Percentiles rank a stretch among this genome's conserved stretches.
Conservation (phyloP, 306 rosid species). For the Acacia confusa region DNA sequence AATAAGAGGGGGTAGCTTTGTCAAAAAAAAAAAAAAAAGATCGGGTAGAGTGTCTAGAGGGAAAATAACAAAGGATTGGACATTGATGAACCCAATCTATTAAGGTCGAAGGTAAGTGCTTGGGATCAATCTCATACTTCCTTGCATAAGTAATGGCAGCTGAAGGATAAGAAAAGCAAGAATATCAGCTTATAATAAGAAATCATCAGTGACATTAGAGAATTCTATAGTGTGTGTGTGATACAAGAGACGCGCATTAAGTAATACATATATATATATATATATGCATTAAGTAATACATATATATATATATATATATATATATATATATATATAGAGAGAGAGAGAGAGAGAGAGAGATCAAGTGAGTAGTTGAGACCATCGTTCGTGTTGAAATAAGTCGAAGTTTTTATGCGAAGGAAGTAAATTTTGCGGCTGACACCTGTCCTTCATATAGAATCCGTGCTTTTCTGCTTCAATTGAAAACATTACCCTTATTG, state of each 20-base stretch:
- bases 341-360: no score
- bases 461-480: conserved; percentile 27
- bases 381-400: background rate
- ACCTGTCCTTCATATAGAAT: conserved; percentile 26
- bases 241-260: background rate
- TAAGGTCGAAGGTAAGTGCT: background rate
- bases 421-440: conserved; percentile 18
- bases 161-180: conserved; percentile 30
- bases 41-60: background rate
- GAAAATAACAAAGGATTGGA: background rate
- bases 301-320: no score
- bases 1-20: background rate
- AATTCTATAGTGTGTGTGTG: background rate
- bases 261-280: no score
- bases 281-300: no score
- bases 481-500: background rate
- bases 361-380: background rate
- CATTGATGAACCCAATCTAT: background rate
- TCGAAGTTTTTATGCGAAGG: conserved; percentile 5
- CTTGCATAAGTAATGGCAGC: conserved; percentile 37
- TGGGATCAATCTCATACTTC: conserved; percentile 21
- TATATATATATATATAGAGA: conserved; percentile 7
- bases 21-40: no score
- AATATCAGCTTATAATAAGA: conserved; percentile 32
- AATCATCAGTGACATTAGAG: conserved; percentile 27